Base-by-base conservation (phyloP, 1,284 basidiomycete genomes). In the Hemileia vastatrix region DNA sequence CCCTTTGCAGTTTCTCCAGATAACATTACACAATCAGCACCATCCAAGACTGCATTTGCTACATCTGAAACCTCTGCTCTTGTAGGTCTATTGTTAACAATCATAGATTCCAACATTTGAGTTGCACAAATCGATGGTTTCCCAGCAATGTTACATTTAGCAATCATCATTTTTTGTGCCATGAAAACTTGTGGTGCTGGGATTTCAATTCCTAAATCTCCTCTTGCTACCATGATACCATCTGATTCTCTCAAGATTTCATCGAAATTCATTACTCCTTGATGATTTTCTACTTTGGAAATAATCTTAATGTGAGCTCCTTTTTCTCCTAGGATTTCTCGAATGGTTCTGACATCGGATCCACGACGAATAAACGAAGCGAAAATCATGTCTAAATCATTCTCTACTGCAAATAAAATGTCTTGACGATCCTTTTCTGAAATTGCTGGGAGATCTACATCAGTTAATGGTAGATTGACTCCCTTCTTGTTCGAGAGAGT, bases 401-500 rank as follows among this genome's bases (percentile, higher is more conserved):
- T 68, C 63, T 75, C n/a, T n/a, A 96, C 94, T 79, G 95, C 95
- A 69, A 98, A 99, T 68, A 82, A 78, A 64, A 99, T 80, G 77
- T 98, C 95, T 67, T 85, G 83, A 81, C 93, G 94, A 82, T 99
- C 95, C 83, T 98, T 98, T 65, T 92, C 90, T 64, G 93, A 97
- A 58, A 98, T 85, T 58, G 95, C 90, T 62, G 95, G 95, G 57
- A 99, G 86, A 79, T 98, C 95, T 74, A 99, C 95, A 27, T 87
- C 84, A 68, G 95, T 97, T 79, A 97, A 95, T 72, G 95, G 95
- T 65, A 99, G 85, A 80, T 98, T 98, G 80, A 98, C 95, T 78
- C 95, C 95, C 82, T 99, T 99, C 78, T 91, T 89, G 65, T 92
- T 96, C 57, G 89, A 91, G 70, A 99, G 86, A 44, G 81, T 85